Conservation (phyloP, 2,329 filamentous ascomycete species). For the Aspergillus pseudoterreus region DNA sequence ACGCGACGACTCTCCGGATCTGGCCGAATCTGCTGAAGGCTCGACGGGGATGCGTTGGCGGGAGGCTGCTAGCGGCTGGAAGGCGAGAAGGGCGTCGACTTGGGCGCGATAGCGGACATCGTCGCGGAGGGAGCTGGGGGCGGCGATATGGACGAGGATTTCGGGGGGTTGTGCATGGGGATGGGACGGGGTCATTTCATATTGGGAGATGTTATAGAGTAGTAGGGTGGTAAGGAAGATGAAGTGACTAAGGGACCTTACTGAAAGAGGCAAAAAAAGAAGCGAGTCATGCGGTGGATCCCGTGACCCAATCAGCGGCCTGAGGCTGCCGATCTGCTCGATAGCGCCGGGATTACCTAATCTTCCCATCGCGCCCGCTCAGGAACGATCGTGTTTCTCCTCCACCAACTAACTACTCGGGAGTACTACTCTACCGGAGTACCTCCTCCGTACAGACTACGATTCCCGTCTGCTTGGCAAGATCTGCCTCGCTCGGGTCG, state of each 20-base stretch:
- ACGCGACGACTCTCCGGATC: too few relatives aligned
- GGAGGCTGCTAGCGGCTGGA: conserved; percentile 23
- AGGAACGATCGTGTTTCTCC: neutral
- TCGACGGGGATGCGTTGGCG: conserved; percentile 17
- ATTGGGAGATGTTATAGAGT: neutral
- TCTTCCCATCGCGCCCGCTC: neutral
- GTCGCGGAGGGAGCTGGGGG: conserved; percentile 33
- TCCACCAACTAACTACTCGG: neutral
- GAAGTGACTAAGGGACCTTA: too few relatives aligned
- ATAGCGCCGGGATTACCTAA: neutral
- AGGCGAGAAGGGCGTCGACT: conserved; percentile 34
- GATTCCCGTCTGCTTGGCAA: neutral
- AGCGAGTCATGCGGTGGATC: conserved; percentile 7
- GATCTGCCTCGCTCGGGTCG: neutral
- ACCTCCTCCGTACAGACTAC: neutral
- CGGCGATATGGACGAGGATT: conserved; percentile 42
- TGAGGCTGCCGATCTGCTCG: conserved; percentile 3
- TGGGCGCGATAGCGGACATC: conserved; percentile 38
- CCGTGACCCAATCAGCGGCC: neutral
- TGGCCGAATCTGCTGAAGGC: neutral
- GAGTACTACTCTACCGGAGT: too few relatives aligned
- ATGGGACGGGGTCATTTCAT: neutral
- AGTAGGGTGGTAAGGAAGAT: too few relatives aligned
- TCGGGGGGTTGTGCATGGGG: conserved; percentile 14
- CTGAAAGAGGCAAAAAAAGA: too few relatives aligned